Evolutionary conservation across 2,329 filamentous ascomycete genomes (phyloP), one percentile per base, ranked within the genome.

Genomic region (Hortaea werneckii): DNA sequence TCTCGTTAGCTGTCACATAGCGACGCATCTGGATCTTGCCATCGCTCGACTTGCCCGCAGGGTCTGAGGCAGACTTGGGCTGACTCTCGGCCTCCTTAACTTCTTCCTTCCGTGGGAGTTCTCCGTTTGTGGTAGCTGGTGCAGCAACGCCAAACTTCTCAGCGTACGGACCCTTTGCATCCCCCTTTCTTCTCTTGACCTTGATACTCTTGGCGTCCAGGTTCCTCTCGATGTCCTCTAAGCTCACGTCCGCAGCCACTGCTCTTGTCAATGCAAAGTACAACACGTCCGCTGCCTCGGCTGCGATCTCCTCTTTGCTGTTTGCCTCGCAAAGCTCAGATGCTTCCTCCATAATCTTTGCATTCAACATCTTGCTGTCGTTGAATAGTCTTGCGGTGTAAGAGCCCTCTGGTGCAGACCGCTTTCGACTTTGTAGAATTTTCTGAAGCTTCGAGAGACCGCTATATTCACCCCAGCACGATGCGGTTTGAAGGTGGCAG

Each of bases 341-440:
- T 0, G 92, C 92, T 66, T 98, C 92, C 67, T 98, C 92, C 81
- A 96, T 94, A 46, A 98, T 95, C 75, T 98, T 98, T 3, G 92
- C 92, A 38, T 86, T 78, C 44, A 95, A 70, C 45, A 98, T 76
- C 65, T 94, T 89, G 56, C 87, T 79, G 53, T 98, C 92, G 12
- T 83, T 89, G 73, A 96, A 98, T 1, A 98, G 73, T 30, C 90
- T 77, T 12, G 88, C 87, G 4, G 92, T 98, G 66, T 98, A 98
- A 9, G 92, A 98, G 1, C 89, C 90, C 53, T 77, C 77, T 0
- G 92, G 90, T 0, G 90, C 89, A 12, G 85, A 87, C 37, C 77
- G 68, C 64, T 92, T 95, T 57, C 92, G 82, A 37, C 81, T 83
- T 53, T 84, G 72, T 10, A 98, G 75, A 0, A 89, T 96, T 67